These are phyloP conservation scores for Thalassia testudinum DNA, from an alignment of 116 monocot species.

Conservation along the genomic window DNA sequence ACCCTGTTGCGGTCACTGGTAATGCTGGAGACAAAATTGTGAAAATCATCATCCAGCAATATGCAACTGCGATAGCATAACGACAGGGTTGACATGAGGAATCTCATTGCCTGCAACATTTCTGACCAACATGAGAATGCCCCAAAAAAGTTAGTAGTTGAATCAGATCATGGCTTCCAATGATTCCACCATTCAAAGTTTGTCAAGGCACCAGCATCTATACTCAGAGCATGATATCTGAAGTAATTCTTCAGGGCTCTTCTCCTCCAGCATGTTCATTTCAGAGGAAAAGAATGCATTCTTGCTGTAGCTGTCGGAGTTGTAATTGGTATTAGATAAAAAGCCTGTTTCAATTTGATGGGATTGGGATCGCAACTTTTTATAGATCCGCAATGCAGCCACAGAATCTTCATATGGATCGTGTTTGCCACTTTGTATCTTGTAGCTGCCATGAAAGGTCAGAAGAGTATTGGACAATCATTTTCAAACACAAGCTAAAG, in stretches of 20 bases:
- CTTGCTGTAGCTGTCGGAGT: not conserved
- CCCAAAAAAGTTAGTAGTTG: too few relatives aligned
- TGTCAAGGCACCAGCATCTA: slow-evolving; percentile 50
- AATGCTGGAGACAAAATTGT: too few relatives aligned
- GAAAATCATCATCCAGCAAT: too few relatives aligned
- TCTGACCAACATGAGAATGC: too few relatives aligned
- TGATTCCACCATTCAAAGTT: too few relatives aligned
- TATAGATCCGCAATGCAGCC: slow-evolving; percentile 41
- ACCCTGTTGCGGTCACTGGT: too few relatives aligned
- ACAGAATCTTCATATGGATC: slow-evolving; percentile 46
- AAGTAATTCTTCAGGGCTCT: slow-evolving; percentile 31
- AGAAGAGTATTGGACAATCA: too few relatives aligned
- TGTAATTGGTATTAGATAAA: not conserved
- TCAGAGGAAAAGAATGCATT: slow-evolving; percentile 6
- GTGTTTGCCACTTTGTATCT: slow-evolving; percentile 32
- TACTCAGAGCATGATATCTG: slow-evolving; percentile 26
- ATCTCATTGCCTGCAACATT: too few relatives aligned
- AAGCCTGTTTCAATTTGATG: slow-evolving; percentile 7
- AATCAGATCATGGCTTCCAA: too few relatives aligned
- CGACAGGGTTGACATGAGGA: too few relatives aligned
- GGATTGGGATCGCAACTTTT: slow-evolving; percentile 23
- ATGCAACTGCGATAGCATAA: too few relatives aligned
- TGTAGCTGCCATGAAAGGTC: slow-evolving; percentile 32
- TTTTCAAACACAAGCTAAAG: too few relatives aligned
- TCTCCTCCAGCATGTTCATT: slow-evolving; percentile 15